A percentile compares a stretch with the other conserved stretches of the same genome.
Conservation (phyloP, 306 rosid genomes). For the Vigna nakashimae region DNA sequence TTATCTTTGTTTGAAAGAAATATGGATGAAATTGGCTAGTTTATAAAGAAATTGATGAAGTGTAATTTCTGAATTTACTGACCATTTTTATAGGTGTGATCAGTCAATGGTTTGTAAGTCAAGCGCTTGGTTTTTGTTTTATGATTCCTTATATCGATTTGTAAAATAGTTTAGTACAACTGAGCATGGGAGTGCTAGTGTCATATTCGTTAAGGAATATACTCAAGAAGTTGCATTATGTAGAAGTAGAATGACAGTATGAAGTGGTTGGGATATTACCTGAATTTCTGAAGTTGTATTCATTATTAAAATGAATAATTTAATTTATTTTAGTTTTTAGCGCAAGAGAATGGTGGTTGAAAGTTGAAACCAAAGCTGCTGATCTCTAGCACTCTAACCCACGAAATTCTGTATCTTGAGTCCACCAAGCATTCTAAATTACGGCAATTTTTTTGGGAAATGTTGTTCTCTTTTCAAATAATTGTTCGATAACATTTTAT, state of each 20-base stretch:
- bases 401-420: not conserved
- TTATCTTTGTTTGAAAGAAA: constrained; percentile 29
- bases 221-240: constrained; percentile 16
- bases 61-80: constrained; percentile 5
- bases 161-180: constrained; percentile 13
- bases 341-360: constrained; percentile 15
- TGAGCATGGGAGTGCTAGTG: constrained; percentile 19
- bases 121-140: not conserved
- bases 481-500: constrained; percentile 31
- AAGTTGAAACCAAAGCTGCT: constrained; percentile 11
- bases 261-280: constrained; percentile 22
- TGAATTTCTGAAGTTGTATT: constrained; percentile 19
- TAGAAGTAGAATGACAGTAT: constrained; percentile 29
- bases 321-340: not conserved
- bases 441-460: not conserved
- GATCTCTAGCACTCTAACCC: constrained; percentile 24
- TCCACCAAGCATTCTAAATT: constrained; percentile 31
- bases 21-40: constrained; percentile 17
- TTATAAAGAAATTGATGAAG: constrained; percentile 9
- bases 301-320: constrained; percentile 11
- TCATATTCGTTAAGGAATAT: constrained; percentile 25
- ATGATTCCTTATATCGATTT: not conserved
- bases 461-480: constrained; percentile 12
- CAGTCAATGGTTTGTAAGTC: not conserved
- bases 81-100: constrained; percentile 17